Base-by-base conservation (phyloP, 2,329 filamentous ascomycete species). In the Colletotrichum chlorophyti region DNA sequence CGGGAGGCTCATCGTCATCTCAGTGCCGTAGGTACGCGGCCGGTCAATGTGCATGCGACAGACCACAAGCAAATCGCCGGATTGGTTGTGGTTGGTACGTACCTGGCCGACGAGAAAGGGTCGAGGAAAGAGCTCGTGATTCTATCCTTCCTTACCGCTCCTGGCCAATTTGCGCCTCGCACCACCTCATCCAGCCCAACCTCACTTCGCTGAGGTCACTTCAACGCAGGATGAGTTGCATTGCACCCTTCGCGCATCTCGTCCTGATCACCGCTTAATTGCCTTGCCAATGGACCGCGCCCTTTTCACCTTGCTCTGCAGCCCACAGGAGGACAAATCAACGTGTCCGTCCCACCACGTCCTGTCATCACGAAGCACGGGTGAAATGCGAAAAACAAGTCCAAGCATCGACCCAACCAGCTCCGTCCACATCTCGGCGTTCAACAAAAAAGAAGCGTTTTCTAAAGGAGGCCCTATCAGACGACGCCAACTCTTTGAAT, bases 371-470 rank as follows among this genome's bases (percentile, higher is more conserved):
- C n/a, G n/a, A n/a, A n/a, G n/a, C n/a, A n/a, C n/a, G n/a, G n/a
- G n/a, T n/a, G n/a, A n/a, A n/a, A n/a, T n/a, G n/a, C n/a, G n/a
- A n/a, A n/a, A n/a, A n/a, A n/a, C n/a, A n/a, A n/a, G n/a, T n/a
- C n/a, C n/a, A n/a, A n/a, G n/a, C n/a, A n/a, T n/a, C n/a, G n/a
- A n/a, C n/a, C n/a, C n/a, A n/a, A n/a, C n/a, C n/a, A n/a, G n/a
- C 29, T 23, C 40, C 23, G 21, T 17, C 27, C 17, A 19, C 29
- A 53, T 41, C 37, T 60, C 51, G 57, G 57, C 51, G 38, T 55
- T 57, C 51, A 59, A 59, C 51, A 59, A 60, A 49, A 49, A 55
- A n/a, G n/a, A n/a, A n/a, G n/a, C n/a, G n/a, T n/a, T n/a, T 12
- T 27, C 24, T 15, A 5, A 43, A 29, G 11, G 21, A n/a, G 50